These are phyloP conservation scores for Agroathelia rolfsii DNA, from an alignment of 1,284 basidiomycete genomes.

Conservation along the genomic window DNA sequence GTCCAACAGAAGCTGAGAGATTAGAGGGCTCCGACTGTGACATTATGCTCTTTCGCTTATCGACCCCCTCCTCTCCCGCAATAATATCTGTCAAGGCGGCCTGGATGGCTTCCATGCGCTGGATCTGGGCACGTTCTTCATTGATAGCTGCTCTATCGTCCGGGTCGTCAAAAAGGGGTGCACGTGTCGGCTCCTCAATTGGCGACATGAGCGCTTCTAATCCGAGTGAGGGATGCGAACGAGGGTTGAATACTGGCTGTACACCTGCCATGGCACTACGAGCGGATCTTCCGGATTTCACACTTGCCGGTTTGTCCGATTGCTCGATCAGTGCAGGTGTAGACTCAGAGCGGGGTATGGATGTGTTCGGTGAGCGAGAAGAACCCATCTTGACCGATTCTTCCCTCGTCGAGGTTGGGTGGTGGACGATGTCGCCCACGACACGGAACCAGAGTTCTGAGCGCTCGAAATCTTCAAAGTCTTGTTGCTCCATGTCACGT, in stretches of 20 bases:
- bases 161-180: conserved; percentile 74
- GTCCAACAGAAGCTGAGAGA: conserved; percentile 9
- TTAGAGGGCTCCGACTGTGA: conserved; percentile 6
- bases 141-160: conserved; percentile 48
- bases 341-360: conserved; percentile 12
- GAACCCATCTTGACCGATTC: no score
- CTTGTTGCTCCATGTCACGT: conserved; percentile 82
- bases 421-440: conserved; percentile 56
- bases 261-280: no score
- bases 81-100: conserved; percentile 92
- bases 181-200: conserved; percentile 43
- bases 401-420: conserved; percentile 18
- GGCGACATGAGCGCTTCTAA: conserved; percentile 74
- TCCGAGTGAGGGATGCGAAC: conserved; percentile 34
- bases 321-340: conserved; percentile 15
- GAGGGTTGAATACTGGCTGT: conserved; percentile 9
- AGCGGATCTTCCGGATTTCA: no score
- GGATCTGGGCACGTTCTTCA: conserved; percentile 48
- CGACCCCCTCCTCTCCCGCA: conserved; percentile 46
- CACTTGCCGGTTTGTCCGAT: no score
- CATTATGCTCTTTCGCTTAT: conserved; percentile 9
- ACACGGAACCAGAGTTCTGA: conserved; percentile 90
- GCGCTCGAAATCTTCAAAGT: conserved; percentile 80
- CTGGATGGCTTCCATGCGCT: conserved; percentile 88
- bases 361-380: conserved; percentile 14